Base-by-base conservation (phyloP, 345 rosid species). In the Hirschfeldia incana region DNA sequence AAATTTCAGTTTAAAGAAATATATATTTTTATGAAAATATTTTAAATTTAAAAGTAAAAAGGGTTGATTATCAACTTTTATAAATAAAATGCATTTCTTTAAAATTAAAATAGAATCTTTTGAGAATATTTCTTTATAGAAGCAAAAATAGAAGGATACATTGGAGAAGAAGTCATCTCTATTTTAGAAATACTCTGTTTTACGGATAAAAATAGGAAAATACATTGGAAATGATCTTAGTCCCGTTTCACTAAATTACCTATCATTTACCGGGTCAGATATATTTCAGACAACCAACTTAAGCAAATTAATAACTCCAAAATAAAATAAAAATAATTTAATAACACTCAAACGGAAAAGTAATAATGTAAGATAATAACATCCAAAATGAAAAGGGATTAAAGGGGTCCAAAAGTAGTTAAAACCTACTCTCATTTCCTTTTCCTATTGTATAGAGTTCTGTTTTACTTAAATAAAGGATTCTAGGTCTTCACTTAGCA, bases 401-500 rank as follows among this genome's bases (percentile, higher is more conserved):
- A 44, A 44, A 44, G 53, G 53, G 53, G 15, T 44, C 53, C 53
- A 44, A 44, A 44, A 44, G 53, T 44, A 44, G 15, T 44, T 12
- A 44, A 44, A 44, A 44, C 49, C 81, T 17, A 49, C 6, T 33
- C 67, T 44, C 44, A 39, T 44, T 12, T 44, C 53, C 34, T 4
- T 37, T 62, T 61, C 4, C 53, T 28, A 34, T 27, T n/a, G 39
- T 61, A 15, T 59, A 42, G 57, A 49, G 17, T n/a, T 13, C 5
- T 49, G n/a, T 37, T 4, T 61, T 44, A 7, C 10, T 32, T 80
- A 61, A 67, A 73, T 49, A 69, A 74, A 51, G 58, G 57, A 46
- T 80, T 80, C 21, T 76, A n/a, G 55, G 79, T 58, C 67, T 85
- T 69, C 72, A 75, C 5, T n/a, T 74, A 13, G 69, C 83, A 74